These are phyloP conservation scores for Plectranthus barbatus DNA, from an alignment of 257 asterid genomes.

Conservation along the genomic window DNA sequence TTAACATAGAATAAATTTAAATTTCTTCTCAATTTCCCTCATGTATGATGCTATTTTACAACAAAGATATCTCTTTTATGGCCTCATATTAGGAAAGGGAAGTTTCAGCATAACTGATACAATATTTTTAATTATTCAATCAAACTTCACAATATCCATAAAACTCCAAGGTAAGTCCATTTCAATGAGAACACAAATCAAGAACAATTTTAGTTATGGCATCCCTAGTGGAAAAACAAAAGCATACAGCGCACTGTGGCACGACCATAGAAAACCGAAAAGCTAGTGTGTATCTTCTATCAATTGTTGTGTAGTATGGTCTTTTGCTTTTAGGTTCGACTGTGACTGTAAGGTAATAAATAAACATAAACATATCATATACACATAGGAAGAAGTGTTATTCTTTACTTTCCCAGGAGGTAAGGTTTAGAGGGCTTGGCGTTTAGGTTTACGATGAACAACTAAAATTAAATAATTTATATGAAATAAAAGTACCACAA, in stretches of 20 bases:
- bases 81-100: not conserved
- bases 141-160: not conserved
- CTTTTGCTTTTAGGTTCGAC: not conserved
- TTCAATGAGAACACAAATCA: not conserved
- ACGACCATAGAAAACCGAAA: not conserved
- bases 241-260: not conserved
- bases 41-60: not conserved
- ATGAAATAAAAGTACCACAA: not conserved
- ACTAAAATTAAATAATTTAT: not conserved
- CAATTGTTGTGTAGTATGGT: not conserved
- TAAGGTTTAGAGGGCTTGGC: not conserved
- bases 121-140: not conserved
- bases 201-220: not conserved
- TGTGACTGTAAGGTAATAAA: not conserved
- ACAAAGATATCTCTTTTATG: not conserved
- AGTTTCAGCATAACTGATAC: not conserved
- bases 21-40: not conserved
- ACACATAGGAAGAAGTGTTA: not conserved
- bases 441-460: not conserved
- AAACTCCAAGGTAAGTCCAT: not conserved
- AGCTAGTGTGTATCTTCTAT: not conserved
- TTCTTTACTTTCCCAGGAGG: not conserved
- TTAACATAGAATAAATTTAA: not conserved
- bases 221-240: not conserved
- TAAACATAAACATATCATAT: not conserved